Evolutionary conservation across 805 yeast species (phyloP).

Genomic region (Candida palmyrensis): DNA sequence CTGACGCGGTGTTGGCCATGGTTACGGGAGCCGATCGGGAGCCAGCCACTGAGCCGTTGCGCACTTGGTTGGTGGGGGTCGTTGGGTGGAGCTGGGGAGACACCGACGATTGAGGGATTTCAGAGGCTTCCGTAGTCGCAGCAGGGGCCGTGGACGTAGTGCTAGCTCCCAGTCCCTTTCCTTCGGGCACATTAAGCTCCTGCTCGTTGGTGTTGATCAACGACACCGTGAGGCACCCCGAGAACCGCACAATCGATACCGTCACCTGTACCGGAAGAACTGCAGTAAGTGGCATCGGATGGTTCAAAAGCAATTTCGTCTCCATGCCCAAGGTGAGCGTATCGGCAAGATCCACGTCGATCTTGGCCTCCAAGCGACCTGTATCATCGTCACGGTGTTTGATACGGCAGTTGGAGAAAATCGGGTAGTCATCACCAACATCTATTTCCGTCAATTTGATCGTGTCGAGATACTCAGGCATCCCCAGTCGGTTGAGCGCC

Average conservation of each 20-base stretch:
- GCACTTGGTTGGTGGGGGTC: background rate
- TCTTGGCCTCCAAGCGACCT: conserved; percentile 71
- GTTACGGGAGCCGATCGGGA: no score
- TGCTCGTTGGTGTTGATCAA: conserved; percentile 44
- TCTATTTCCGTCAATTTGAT: conserved; percentile 82
- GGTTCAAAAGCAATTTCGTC: conserved; percentile 71
- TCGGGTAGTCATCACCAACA: conserved; percentile 93
- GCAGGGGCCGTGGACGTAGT: conserved; percentile 9
- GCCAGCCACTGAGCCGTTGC: background rate
- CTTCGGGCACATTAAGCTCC: conserved; percentile 13
- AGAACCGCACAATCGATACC: conserved; percentile 85
- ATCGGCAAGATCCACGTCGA: conserved; percentile 86
- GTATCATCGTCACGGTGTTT: conserved; percentile 50
- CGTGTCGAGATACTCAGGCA: conserved; percentile 78
- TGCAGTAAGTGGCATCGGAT: conserved; percentile 81
- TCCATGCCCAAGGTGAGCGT: conserved; percentile 82
- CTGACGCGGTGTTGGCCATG: background rate
- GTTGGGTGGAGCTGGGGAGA: background rate
- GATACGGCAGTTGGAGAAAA: conserved; percentile 88
- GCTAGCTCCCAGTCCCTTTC: conserved; percentile 16
- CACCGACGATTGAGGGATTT: background rate
- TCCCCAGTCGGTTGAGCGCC: conserved; percentile 53
- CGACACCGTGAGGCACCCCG: conserved; percentile 83
- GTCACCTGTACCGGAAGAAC: conserved; percentile 78
- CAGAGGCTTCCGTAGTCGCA: conserved; percentile 1